Base-by-base conservation (phyloP, 164 flowering plant species). In the Umbellularia californica region DNA sequence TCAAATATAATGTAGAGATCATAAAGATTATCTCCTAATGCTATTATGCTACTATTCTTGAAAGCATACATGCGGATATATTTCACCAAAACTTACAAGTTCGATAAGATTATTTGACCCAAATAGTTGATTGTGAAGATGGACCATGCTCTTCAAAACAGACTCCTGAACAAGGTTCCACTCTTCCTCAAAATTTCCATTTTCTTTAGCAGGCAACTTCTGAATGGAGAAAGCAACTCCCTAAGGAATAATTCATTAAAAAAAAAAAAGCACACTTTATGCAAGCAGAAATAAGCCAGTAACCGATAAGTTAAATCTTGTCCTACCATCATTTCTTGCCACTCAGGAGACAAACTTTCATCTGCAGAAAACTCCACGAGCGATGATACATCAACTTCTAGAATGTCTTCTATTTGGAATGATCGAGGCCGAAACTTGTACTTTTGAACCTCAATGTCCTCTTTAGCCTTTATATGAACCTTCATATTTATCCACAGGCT, bases 341-440 rank as follows among this genome's bases (percentile, higher is more conserved):
- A 93, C 77, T 94, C 97, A 35, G 74, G 73, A 65, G 71, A 74
- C 64, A 86, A 86, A 79, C 68, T 78, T 51, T 90, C 90, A 78
- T 80, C 83, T 52, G 82, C 10, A 70, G 84, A 75, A 5, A 79
- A 77, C 62, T 73, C 79, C 51, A 79, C 76, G 12, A 88, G 84
- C 41, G 79, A 51, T 63, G 91, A 85, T 58, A 85, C 70, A 74
- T 90, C 91, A 77, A 88, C 74, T 69, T 92, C 93, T 80, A 90
- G 81, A 65, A 93, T 82, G 60, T 75, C 83, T 58, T 89, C 91
- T 24, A 94, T 83, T 77, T 79, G 80, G 72, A 96, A 85, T 17
- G 83, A 81, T 25, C 97, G 93, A 25, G 97, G 82, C 83, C 81
- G 87, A 77, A 92, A 93, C 83, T 84, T 90, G 88, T 80, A 96